A percentile compares a stretch with the other conserved stretches of the same genome.
These are phyloP conservation scores for Globisporangium mamillatum DNA, from an alignment of 352 stramenopile genomes.

Conservation along the genomic window DNA sequence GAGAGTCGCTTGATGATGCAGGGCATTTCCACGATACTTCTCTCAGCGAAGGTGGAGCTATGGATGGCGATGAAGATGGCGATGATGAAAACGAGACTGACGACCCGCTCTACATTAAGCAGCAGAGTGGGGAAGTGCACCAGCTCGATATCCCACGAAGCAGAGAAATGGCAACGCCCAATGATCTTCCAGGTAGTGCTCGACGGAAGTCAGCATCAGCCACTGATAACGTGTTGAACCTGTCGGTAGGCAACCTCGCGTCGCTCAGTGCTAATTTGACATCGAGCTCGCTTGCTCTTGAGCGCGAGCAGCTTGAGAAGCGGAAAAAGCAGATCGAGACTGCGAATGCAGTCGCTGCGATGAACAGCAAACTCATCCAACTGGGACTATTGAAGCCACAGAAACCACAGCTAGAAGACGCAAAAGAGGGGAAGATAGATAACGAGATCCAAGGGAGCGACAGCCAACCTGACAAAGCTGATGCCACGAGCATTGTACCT, in stretches of 20 bases:
- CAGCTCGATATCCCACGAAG: slow-evolving; percentile 15
- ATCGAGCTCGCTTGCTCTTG: slow-evolving; percentile 46
- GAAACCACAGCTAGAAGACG: slow-evolving; percentile 9
- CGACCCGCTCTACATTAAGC: slow-evolving; percentile 14
- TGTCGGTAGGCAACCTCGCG: slow-evolving; percentile 30
- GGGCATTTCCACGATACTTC: too few species aligned
- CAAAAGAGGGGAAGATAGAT: neutral
- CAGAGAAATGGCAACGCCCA: slow-evolving; percentile 2
- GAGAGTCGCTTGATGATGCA: neutral
- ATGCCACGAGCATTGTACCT: neutral
- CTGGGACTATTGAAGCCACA: slow-evolving; percentile 50
- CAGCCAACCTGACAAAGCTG: neutral
- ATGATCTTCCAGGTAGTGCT: neutral
- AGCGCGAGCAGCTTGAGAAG: slow-evolving; percentile 71
- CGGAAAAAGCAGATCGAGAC: slow-evolving; percentile 71
- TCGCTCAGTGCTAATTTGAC: neutral
- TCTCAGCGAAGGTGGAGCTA: neutral
- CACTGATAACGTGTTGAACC: slow-evolving; percentile 26
- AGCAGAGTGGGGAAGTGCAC: slow-evolving; percentile 16
- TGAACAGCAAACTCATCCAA: slow-evolving; percentile 68
- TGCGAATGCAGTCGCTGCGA: slow-evolving; percentile 65
- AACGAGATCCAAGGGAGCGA: neutral
- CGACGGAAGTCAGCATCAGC: neutral
- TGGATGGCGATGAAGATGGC: neutral
- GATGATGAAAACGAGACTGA: slow-evolving; percentile 2